A percentile compares a stretch with the other conserved stretches of the same genome.
phyloP scores from a whole-genome alignment of 192 early-diverging fungal species.

The Kickxella alabastrina region DNA sequence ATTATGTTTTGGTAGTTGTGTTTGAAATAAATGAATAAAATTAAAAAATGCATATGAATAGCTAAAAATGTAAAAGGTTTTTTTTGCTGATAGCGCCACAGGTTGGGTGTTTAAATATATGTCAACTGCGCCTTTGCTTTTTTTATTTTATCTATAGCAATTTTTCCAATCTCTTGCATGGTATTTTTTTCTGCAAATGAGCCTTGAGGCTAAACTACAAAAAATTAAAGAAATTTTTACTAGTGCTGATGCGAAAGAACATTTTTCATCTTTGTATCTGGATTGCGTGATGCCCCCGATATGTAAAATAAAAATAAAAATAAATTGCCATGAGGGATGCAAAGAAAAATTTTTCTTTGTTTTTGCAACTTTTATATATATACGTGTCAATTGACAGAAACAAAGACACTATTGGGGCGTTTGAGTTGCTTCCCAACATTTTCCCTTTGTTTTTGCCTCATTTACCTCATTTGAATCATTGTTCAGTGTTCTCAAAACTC shows the following conservation, averaged over 20 bases:
- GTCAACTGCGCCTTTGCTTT: not conserved
- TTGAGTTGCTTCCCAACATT: too few relatives aligned
- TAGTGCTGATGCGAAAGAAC: not conserved
- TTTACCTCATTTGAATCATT: too few relatives aligned
- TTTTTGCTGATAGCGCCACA: not conserved
- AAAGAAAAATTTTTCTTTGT: too few relatives aligned
- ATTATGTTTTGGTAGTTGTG: too few relatives aligned
- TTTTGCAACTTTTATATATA: too few relatives aligned
- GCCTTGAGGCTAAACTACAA: conserved; percentile 1
- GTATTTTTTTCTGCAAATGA: not conserved
- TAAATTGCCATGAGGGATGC: not conserved
- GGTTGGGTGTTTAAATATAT: too few relatives aligned
- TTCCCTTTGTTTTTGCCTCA: too few relatives aligned
- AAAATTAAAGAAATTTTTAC: not conserved
- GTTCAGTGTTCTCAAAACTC: too few relatives aligned
- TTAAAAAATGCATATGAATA: not conserved
- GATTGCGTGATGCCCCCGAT: too few relatives aligned
- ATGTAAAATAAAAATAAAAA: not conserved
- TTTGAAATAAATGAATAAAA: not conserved
- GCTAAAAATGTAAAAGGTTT: not conserved
- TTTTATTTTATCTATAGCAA: not conserved
- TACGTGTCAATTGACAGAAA: too few relatives aligned
- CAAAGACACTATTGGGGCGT: too few relatives aligned
- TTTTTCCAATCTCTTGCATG: not conserved
- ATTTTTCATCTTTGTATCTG: too few relatives aligned